Conservation (phyloP, 208 protist species). For the Tritrichomonas musculus region DNA sequence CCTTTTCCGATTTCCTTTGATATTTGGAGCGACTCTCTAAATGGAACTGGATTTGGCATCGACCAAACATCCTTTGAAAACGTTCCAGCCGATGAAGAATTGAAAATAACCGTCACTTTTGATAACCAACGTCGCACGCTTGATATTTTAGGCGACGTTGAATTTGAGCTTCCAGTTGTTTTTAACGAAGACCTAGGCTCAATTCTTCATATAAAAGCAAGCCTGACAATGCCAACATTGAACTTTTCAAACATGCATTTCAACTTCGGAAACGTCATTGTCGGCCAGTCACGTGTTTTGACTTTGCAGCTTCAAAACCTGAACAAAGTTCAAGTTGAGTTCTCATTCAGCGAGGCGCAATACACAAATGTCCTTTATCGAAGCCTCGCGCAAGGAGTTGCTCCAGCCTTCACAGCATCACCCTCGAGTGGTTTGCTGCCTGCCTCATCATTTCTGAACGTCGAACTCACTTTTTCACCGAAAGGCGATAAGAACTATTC, state of each 20-base stretch:
- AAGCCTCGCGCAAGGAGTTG: not conserved
- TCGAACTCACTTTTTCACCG: not conserved
- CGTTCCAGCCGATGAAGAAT: not conserved
- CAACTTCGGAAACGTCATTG: not conserved
- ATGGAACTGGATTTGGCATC: not conserved
- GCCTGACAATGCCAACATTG: not conserved
- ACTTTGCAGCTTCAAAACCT: constrained; percentile 10
- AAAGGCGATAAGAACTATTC: not conserved
- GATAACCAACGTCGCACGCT: not conserved
- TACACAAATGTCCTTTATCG: not conserved
- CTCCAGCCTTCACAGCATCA: not conserved
- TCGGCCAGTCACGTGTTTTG: not conserved
- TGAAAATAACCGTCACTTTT: not conserved
- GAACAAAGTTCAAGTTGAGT: not conserved
- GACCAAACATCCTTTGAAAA: not conserved
- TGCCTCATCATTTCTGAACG: not conserved
- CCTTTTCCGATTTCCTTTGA: constrained; percentile 26
- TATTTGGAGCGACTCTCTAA: not conserved
- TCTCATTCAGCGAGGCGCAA: not conserved
- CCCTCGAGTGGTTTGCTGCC: not conserved
- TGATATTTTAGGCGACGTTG: not conserved
- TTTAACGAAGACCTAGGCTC: not conserved
- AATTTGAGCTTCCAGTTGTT: not conserved
- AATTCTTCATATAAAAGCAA: not conserved
- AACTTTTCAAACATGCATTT: not conserved